Evolutionary conservation across 2,329 filamentous ascomycete genomes (phyloP).

Genomic region (Hymenotorrendiella dingleyae): DNA sequence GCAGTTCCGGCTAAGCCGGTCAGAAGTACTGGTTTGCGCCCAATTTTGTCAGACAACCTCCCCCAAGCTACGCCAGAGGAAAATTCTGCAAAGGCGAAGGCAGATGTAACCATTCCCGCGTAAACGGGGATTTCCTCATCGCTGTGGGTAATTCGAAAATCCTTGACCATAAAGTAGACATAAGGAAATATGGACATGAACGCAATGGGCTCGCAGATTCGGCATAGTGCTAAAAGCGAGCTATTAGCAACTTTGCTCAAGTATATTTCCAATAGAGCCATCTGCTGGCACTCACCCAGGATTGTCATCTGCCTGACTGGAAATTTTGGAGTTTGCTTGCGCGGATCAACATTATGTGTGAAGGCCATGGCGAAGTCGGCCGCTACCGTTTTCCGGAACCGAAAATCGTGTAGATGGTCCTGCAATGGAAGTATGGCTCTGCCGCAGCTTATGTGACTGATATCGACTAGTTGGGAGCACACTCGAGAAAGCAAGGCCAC

Average conservation of each 20-base stretch:
- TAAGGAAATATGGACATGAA: slow-evolving; percentile 99
- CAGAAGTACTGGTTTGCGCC: slow-evolving; percentile 86
- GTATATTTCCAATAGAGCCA: background rate
- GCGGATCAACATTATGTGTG: slow-evolving; percentile 26
- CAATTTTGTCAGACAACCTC: slow-evolving; percentile 81
- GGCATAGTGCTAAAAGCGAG: slow-evolving; percentile 64
- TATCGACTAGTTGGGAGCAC: no score
- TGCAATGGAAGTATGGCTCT: no score
- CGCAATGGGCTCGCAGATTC: slow-evolving; percentile 96
- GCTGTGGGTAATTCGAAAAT: slow-evolving; percentile 78
- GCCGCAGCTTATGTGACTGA: no score
- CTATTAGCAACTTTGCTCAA: background rate
- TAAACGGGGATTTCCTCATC: slow-evolving; percentile 81
- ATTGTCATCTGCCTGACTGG: slow-evolving; percentile 45
- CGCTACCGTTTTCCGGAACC: slow-evolving; percentile 7
- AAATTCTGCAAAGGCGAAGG: slow-evolving; percentile 95
- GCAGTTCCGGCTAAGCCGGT: slow-evolving; percentile 88
- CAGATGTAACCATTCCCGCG: slow-evolving; percentile 91
- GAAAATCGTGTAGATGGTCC: no score
- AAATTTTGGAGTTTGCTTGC: slow-evolving; percentile 33
- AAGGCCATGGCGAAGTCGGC: slow-evolving; percentile 18
- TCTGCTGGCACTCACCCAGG: slow-evolving; percentile 37
- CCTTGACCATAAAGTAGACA: slow-evolving; percentile 94
- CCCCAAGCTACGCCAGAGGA: slow-evolving; percentile 91
- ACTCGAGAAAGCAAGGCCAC: background rate